A percentile compares a stretch with the other conserved stretches of the same genome.
These are phyloP conservation scores for Cadophora sp. DNA, from an alignment of 2,329 filamentous ascomycete genomes.

Conservation along the genomic window DNA sequence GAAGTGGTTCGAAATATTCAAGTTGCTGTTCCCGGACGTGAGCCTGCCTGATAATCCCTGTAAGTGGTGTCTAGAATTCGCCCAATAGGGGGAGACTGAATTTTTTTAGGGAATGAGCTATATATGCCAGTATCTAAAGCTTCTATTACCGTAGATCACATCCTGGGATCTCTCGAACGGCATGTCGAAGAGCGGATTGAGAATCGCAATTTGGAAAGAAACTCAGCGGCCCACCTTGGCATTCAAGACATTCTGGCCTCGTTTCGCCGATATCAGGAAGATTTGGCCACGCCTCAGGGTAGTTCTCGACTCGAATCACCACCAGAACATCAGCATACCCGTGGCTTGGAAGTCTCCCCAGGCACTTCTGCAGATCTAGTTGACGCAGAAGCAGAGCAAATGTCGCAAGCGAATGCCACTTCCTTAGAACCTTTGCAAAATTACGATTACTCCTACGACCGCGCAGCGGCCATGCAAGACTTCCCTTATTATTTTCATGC, in stretches of 20 bases:
- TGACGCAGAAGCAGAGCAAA: neutral
- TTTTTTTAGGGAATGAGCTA: neutral
- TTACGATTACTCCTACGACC: too few relatives aligned
- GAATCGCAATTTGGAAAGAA: neutral
- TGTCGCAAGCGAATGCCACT: too few relatives aligned
- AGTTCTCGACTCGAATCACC: neutral
- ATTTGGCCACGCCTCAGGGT: neutral
- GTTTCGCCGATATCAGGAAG: neutral
- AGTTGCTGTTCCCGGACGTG: neutral
- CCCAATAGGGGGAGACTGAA: neutral
- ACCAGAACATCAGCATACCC: neutral
- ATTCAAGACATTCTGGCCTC: neutral
- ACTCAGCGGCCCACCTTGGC: neutral
- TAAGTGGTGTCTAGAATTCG: neutral
- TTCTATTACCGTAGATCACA: neutral
- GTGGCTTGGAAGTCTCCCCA: neutral
- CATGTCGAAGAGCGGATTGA: neutral
- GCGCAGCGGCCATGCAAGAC: too few relatives aligned
- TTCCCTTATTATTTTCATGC: too few relatives aligned
- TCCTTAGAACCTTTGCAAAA: too few relatives aligned
- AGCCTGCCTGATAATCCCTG: neutral
- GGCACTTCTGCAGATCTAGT: neutral
- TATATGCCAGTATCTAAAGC: neutral
- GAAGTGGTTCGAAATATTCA: constrained; percentile 1
- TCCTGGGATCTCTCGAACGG: neutral